Conservation (phyloP, 176 grass and related monocot species). For the Zea luxurians region DNA sequence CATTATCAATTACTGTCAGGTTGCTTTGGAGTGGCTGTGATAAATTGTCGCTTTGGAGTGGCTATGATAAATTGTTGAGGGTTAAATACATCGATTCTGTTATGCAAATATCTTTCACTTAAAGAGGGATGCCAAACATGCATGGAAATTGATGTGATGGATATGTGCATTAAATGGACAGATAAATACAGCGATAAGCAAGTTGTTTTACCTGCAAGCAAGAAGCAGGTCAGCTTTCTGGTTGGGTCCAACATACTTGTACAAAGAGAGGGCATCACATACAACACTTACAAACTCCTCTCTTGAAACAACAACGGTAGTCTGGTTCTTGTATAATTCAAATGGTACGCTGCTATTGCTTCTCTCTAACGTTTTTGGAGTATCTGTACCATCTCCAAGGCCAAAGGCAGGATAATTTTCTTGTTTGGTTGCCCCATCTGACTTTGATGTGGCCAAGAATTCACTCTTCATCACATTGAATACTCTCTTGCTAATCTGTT, state of each 20-base stretch:
- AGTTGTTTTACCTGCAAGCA: slow-evolving; percentile 77
- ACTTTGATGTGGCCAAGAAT: slow-evolving; percentile 43
- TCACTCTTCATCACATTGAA: slow-evolving; percentile 77
- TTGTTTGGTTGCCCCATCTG: slow-evolving; percentile 22
- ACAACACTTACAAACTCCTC: slow-evolving; percentile 67
- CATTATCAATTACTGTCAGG: slow-evolving; percentile 19
- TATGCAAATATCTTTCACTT: slow-evolving; percentile 16
- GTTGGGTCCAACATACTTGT: slow-evolving; percentile 91
- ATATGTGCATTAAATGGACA: not conserved
- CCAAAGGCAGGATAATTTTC: slow-evolving; percentile 27
- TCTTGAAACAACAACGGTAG: slow-evolving; percentile 66
- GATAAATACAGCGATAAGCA: not conserved
- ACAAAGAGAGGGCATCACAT: slow-evolving; percentile 69
- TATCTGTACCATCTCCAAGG: slow-evolving; percentile 25
- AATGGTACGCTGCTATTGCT: slow-evolving; percentile 53
- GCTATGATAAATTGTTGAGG: slow-evolving; percentile 8
- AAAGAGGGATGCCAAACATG: slow-evolving; percentile 13
- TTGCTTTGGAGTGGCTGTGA: slow-evolving; percentile 12
- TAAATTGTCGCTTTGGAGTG: slow-evolving; percentile 24
- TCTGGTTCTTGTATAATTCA: slow-evolving; percentile 92
- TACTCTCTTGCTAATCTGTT: slow-evolving; percentile 94
- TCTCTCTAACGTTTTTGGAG: slow-evolving; percentile 36
- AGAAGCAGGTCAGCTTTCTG: slow-evolving; percentile 91
- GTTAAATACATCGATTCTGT: not conserved
- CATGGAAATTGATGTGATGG: not conserved